A percentile compares a stretch with the other conserved stretches of the same genome.
Evolutionary conservation across 2,329 filamentous ascomycete genomes (phyloP).

Genomic region (Pestalotiopsis fici): DNA sequence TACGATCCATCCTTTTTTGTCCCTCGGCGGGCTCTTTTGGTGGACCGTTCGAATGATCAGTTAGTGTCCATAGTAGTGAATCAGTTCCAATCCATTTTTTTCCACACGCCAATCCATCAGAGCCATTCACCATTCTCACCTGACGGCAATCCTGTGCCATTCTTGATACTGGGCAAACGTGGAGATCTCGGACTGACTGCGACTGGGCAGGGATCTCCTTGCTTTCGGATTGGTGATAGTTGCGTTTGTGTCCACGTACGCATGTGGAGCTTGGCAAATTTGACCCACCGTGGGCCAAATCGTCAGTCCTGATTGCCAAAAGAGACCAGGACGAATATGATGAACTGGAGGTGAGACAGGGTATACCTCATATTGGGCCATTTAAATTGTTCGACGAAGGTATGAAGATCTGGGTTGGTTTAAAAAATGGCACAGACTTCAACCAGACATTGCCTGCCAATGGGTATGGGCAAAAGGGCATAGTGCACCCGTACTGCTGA

Average conservation of each 20-base stretch:
- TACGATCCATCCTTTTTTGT: not conserved
- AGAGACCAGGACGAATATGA: not conserved
- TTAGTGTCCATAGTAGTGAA: not conserved
- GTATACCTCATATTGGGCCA: not conserved
- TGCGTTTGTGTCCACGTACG: conserved; percentile 7
- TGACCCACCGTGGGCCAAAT: not conserved
- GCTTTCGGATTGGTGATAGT: conserved; percentile 1
- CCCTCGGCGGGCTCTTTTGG: not conserved
- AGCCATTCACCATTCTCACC: not conserved
- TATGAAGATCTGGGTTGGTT: not conserved
- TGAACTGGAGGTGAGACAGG: not conserved
- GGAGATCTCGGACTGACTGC: not conserved
- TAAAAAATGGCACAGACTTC: not conserved
- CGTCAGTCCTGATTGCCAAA: not conserved
- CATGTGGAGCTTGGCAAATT: conserved; percentile 8
- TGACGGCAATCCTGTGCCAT: not conserved
- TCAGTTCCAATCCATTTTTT: not conserved
- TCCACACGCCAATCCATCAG: not conserved
- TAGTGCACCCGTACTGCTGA: not conserved
- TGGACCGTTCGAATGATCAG: not conserved
- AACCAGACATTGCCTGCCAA: not conserved
- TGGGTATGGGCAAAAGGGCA: not conserved
- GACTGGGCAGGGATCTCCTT: conserved; percentile 4
- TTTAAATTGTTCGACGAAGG: not conserved
- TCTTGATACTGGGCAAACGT: not conserved